Percentiles rank a stretch among this genome's conserved stretches.
These are phyloP conservation scores for Scedosporium aurantiacum DNA, from an alignment of 2,329 filamentous ascomycete genomes.

Conservation along the genomic window DNA sequence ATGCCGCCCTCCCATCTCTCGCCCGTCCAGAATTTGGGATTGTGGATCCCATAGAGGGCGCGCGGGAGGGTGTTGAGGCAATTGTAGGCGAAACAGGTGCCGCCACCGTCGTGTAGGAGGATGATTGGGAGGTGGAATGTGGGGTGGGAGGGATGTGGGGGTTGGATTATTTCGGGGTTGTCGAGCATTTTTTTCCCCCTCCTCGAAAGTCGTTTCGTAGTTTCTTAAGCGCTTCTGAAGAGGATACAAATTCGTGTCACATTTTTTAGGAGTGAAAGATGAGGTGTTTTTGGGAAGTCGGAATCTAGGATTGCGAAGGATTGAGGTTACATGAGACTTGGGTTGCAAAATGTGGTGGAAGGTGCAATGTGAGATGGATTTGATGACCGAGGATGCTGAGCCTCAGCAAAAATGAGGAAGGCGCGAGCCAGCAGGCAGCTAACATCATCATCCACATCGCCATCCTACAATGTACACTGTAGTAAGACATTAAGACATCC, in stretches of 20 bases:
- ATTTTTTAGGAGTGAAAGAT: background rate
- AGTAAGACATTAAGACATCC: too few relatives aligned
- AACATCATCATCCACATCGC: too few relatives aligned
- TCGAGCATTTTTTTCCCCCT: conserved; percentile 11
- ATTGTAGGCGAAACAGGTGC: conserved; percentile 47
- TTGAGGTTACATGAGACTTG: background rate
- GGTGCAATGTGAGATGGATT: too few relatives aligned
- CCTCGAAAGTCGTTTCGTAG: background rate
- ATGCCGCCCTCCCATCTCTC: conserved; percentile 39
- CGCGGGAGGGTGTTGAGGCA: conserved; percentile 38
- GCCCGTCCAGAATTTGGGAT: conserved; percentile 38
- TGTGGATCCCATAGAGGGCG: conserved; percentile 41
- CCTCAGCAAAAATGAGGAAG: too few relatives aligned
- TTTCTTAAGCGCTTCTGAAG: background rate
- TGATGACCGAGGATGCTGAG: too few relatives aligned
- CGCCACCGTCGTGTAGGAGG: conserved; percentile 50
- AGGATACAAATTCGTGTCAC: too few relatives aligned
- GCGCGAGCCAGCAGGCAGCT: too few relatives aligned
- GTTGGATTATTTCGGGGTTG: conserved; percentile 23
- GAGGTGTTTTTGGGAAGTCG: too few relatives aligned
- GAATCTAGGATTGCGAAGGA: too few relatives aligned
- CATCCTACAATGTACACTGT: too few relatives aligned
- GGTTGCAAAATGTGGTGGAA: background rate
- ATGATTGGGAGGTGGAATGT: conserved; percentile 32
- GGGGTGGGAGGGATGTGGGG: conserved; percentile 13